Base-by-base conservation (phyloP, 1,139 yeast genomes). In the Debaryomycetaceae sp. region DNA sequence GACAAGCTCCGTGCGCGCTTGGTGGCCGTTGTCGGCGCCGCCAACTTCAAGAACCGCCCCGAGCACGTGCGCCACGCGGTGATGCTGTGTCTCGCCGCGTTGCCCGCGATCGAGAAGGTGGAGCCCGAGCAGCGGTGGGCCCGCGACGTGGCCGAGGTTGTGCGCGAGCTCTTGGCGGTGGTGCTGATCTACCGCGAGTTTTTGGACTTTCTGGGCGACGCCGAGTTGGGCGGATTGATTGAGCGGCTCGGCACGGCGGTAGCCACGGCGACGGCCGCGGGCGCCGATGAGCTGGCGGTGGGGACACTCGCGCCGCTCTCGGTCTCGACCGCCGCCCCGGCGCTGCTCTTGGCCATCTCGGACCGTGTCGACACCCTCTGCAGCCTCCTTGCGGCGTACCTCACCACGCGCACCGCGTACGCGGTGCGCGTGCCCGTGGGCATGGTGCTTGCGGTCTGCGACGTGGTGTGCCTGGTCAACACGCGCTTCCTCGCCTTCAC, bases 371-470 rank as follows among this genome's bases (percentile, higher is more conserved):
- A 61, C 9, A 46, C 70, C 5, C 54, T 83, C 25, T 48, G 66
- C 20, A 58, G 61, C 12, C 47, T 81, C 19, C 46, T 81, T 24
- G 41, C 52, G 6, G 64, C 70, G 1, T 73, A 71, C 45, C 51
- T 69, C 31, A 57, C 61, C 11, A 59, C 61, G 21, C 70, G 65
- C 37, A 75, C 74, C 6, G 68, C 65, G 20, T 70, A 55, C 46
- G 67, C 69, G 34, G 67, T 69, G 12, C 56, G 51, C 27, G 57
- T 72, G n/a, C 88, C 91, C 3, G 41, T 82, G 18, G 86, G 86
- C 1, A 48, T 59, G 30, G 46, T 78, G 2, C 47, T 79, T 7
- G 49, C 60, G 7, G 39, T 77, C 26, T 59, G 65, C 22, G 84
- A 79, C 44, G 50, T 73, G 3, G 46, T 78, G 8, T 53, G 75